Base-by-base conservation (phyloP, 2,329 filamentous ascomycete species). In the Fusarium annulatum region DNA sequence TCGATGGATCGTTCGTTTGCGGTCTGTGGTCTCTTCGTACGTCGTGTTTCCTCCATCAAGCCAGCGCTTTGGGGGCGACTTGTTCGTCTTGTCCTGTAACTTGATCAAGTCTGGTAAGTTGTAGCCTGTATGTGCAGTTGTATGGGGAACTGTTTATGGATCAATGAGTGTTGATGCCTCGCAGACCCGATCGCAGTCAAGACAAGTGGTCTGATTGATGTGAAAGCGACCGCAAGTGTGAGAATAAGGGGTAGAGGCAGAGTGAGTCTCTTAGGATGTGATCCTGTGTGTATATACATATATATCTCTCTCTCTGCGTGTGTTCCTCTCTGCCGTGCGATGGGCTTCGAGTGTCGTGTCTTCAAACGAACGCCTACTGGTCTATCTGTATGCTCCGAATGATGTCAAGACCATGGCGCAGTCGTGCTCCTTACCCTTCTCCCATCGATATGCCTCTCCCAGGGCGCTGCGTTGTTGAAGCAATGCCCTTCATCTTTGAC, bases 361-460 rank as follows among this genome's bases (percentile, higher is more conserved):
- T 59, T 12, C 30, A 23, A 23, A 23, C 23, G 23, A 23, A 23
- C 23, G 23, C 23, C 23, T 33, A 16, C 14, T 45, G 7, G 21
- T 9, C 23, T 9, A 4, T 39, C 5, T n/a, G 19, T 18, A 9
- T 30, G 28, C 15, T 23, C 26, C 1, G 8, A 3, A 2, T 16
- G 6, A 28, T 30, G 14, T 26, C n/a, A n/a, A 33, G 9, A 12
- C 36, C 15, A 7, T n/a, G 36, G 21, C 2, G 39, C 7, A 15
- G 26, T 10, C 21, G 12, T 43, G 15, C 33, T 28, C 16, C 38
- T 53, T n/a, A 8, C 21, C 8, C 23, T 12, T 28, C 5, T 36
- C 26, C n/a, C 34, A 6, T 6, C 43, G 5, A 26, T 3, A 14
- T 9, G 19, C 7, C 18, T 16, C 23, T 41, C n/a, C 26, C 9